phyloP scores from a whole-genome alignment of 192 early-diverging fungal species.

The Coemansia sp. region DNA sequence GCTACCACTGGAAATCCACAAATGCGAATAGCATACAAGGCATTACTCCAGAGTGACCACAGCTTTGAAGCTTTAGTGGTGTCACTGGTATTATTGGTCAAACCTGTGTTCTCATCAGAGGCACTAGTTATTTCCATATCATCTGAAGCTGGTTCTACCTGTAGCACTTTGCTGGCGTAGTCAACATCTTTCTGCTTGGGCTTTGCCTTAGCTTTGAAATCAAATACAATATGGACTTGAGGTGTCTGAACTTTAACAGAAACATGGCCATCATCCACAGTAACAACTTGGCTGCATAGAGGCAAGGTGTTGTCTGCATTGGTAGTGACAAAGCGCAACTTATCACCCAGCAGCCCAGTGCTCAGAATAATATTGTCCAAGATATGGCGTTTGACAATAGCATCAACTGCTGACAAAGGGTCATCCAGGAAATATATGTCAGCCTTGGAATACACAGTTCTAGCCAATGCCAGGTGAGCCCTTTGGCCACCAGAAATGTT shows the following conservation, averaged over 20 bases:
- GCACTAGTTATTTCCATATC: neutral
- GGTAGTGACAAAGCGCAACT: conserved; percentile 55
- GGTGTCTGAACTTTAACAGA: conserved; percentile 52
- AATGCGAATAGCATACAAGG: conserved; percentile 50
- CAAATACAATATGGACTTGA: conserved; percentile 14
- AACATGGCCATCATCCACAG: conserved; percentile 14
- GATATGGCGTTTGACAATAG: conserved; percentile 66
- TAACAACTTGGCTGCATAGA: conserved; percentile 27
- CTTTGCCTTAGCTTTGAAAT: conserved; percentile 19
- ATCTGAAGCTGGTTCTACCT: neutral
- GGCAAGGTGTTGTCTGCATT: conserved; percentile 40
- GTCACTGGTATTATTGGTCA: neutral
- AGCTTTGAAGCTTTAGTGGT: neutral
- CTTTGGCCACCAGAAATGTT: conserved; percentile 77
- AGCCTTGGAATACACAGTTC: conserved; percentile 66
- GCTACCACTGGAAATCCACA: neutral
- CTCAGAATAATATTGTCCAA: conserved; percentile 63
- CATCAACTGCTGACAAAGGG: conserved; percentile 71
- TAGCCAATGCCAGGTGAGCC: conserved; percentile 66
- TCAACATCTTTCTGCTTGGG: conserved; percentile 5
- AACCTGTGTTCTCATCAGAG: neutral
- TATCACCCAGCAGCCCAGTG: conserved; percentile 56
- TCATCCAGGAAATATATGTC: conserved; percentile 77
- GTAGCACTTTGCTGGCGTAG: neutral
- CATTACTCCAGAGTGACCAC: conserved; percentile 52